Percentiles rank a stretch among this genome's conserved stretches.
These are phyloP conservation scores for Adenanthera pavonina DNA, from an alignment of 306 rosid species.

Conservation along the genomic window DNA sequence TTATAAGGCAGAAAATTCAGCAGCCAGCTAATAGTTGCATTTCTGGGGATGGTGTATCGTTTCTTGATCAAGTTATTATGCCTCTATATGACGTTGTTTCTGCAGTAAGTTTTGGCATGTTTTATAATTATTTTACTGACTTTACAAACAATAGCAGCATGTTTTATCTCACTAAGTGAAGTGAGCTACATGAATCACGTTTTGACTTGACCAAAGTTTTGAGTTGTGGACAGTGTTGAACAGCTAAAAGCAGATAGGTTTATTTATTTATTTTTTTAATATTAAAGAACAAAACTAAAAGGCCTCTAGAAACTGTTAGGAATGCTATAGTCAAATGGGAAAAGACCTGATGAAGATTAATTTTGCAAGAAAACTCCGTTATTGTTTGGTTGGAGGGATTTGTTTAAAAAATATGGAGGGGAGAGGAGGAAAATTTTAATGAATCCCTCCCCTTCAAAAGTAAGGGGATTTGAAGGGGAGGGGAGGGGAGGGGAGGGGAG, in stretches of 20 bases:
- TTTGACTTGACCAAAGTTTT: slow-evolving; percentile 9
- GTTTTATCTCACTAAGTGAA: no score
- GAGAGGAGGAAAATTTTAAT: no score
- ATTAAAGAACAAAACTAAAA: background rate
- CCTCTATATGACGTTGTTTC: slow-evolving; percentile 79
- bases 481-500: no score
- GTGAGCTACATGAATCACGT: no score
- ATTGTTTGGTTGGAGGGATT: no score
- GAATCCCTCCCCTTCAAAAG: no score
- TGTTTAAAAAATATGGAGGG: no score
- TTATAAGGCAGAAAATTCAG: slow-evolving; percentile 67
- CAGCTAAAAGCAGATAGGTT: background rate
- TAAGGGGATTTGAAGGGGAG: no score
- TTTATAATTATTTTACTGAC: slow-evolving; percentile 4
- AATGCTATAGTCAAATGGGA: background rate
- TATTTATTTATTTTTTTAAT: background rate
- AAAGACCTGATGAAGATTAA: background rate
- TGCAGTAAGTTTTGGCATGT: slow-evolving; percentile 65
- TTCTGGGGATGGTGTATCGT: slow-evolving; percentile 69
- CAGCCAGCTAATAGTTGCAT: slow-evolving; percentile 89
- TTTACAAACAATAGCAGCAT: background rate
- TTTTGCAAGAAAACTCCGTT: background rate
- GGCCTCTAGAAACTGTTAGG: background rate
- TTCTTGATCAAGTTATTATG: slow-evolving; percentile 79
- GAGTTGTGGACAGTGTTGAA: background rate